These are phyloP conservation scores for Scheffersomyces segobiensis DNA, from an alignment of 1,139 yeast genomes.

Conservation along the genomic window DNA sequence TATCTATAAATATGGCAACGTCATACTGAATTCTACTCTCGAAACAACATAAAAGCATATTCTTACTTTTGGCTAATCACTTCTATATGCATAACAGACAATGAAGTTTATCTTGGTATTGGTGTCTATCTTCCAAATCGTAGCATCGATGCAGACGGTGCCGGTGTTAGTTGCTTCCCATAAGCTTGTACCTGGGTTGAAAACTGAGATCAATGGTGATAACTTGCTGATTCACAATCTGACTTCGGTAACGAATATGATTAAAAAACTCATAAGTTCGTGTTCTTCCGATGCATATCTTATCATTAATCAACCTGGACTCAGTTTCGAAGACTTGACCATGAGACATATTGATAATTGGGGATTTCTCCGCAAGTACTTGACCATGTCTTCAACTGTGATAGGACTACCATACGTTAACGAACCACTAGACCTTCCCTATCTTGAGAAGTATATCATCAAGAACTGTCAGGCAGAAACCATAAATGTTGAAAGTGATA, in stretches of 20 bases:
- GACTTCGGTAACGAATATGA: constrained; percentile 40
- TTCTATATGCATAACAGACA: background rate
- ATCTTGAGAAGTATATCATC: constrained; percentile 41
- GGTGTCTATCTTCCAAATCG: background rate
- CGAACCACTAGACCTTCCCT: constrained; percentile 47
- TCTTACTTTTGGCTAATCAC: background rate
- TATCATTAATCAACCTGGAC: constrained; percentile 70
- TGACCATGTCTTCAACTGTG: constrained; percentile 62
- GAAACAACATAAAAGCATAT: too few species aligned
- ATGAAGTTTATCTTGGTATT: background rate
- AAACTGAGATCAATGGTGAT: constrained; percentile 23
- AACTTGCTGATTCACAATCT: constrained; percentile 19
- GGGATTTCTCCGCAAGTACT: constrained; percentile 54
- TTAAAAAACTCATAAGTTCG: constrained; percentile 51
- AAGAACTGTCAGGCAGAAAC: constrained; percentile 51
- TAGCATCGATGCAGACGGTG: constrained; percentile 14
- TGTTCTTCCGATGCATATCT: constrained; percentile 75
- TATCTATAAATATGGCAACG: background rate
- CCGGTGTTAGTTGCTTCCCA: constrained; percentile 48
- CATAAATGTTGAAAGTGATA: constrained; percentile 35
- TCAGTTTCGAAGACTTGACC: constrained; percentile 57
- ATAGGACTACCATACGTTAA: constrained; percentile 58
- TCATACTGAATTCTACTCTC: background rate
- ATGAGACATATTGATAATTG: constrained; percentile 42
- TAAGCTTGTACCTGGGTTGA: constrained; percentile 40